Evolutionary conservation across 2,329 filamentous ascomycete species (phyloP).

Genomic region (Kalmusia sp.): DNA sequence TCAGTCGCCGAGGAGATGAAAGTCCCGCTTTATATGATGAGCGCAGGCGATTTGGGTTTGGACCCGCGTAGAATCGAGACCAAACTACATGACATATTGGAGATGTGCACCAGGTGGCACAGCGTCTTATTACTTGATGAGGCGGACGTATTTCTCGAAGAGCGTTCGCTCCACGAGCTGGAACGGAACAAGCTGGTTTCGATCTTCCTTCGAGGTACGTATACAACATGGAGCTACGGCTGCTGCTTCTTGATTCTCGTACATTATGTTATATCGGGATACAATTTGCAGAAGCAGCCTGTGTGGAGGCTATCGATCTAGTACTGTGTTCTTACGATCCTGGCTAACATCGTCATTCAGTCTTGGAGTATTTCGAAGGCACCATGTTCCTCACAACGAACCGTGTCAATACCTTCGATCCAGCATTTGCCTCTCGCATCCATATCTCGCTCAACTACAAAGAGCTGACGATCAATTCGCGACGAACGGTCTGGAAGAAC

Average conservation of each 20-base stretch:
- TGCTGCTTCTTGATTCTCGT: too few relatives aligned
- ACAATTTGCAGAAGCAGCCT: too few relatives aligned
- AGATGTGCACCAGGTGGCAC: constrained; percentile 58
- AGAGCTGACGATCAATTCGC: constrained; percentile 47
- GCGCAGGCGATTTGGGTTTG: constrained; percentile 58
- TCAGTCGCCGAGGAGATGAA: constrained; percentile 58
- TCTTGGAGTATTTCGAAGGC: constrained; percentile 15
- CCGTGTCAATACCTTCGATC: constrained; percentile 53
- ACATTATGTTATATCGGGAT: too few relatives aligned
- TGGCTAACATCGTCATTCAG: not conserved
- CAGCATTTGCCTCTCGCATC: constrained; percentile 57
- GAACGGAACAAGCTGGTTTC: constrained; percentile 37
- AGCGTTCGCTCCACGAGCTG: constrained; percentile 33
- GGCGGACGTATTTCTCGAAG: constrained; percentile 48
- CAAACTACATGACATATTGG: constrained; percentile 54
- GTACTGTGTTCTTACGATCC: not conserved
- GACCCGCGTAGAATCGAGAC: constrained; percentile 52
- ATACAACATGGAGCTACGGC: too few relatives aligned
- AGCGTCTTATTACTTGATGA: constrained; percentile 60
- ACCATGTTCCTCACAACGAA: constrained; percentile 49
- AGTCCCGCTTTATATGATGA: constrained; percentile 59
- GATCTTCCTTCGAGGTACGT: constrained; percentile 39
- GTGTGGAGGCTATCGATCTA: too few relatives aligned
- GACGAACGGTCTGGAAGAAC: constrained; percentile 54
- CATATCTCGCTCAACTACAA: constrained; percentile 54